phyloP scores from a whole-genome alignment of 2,329 filamentous ascomycete species.

The Ophidiomyces ophidiicola region DNA sequence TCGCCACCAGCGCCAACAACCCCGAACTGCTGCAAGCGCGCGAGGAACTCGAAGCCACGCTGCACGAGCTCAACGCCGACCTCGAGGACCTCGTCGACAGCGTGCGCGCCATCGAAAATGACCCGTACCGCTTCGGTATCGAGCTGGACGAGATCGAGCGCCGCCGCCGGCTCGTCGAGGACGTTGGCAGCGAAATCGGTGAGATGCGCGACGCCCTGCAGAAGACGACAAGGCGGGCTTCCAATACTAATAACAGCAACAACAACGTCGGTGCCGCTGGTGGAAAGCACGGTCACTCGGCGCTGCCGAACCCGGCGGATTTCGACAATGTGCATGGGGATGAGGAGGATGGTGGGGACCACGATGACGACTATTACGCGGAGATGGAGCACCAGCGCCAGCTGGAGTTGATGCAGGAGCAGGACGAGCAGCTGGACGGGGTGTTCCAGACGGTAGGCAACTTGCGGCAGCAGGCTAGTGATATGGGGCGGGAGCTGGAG shows the following conservation, averaged over 20 bases:
- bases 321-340: slow-evolving; percentile 36
- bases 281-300: slow-evolving; percentile 34
- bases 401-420: slow-evolving; percentile 80
- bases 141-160: slow-evolving; percentile 70
- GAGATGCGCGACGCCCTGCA: slow-evolving; percentile 75
- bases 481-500: slow-evolving; percentile 92
- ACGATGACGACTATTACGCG: slow-evolving; percentile 53
- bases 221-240: slow-evolving; percentile 30
- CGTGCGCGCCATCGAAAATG: slow-evolving; percentile 73
- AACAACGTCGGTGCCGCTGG: slow-evolving; percentile 28
- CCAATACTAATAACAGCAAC: no score
- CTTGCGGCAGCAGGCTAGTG: slow-evolving; percentile 75
- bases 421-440: slow-evolving; percentile 83
- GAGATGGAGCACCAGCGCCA: slow-evolving; percentile 88
- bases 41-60: slow-evolving; percentile 65
- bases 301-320: slow-evolving; percentile 48
- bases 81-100: slow-evolving; percentile 78
- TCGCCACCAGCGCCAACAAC: slow-evolving; percentile 57
- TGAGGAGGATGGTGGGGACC: slow-evolving; percentile 35
- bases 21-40: slow-evolving; percentile 56
- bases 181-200: slow-evolving; percentile 79
- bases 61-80: slow-evolving; percentile 66
- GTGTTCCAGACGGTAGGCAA: slow-evolving; percentile 91
- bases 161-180: slow-evolving; percentile 68
- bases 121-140: slow-evolving; percentile 78